A percentile compares a stretch with the other conserved stretches of the same genome.
Evolutionary conservation across 2,329 filamentous ascomycete genomes (phyloP).

Genomic region (Trichoderma asperellum): DNA sequence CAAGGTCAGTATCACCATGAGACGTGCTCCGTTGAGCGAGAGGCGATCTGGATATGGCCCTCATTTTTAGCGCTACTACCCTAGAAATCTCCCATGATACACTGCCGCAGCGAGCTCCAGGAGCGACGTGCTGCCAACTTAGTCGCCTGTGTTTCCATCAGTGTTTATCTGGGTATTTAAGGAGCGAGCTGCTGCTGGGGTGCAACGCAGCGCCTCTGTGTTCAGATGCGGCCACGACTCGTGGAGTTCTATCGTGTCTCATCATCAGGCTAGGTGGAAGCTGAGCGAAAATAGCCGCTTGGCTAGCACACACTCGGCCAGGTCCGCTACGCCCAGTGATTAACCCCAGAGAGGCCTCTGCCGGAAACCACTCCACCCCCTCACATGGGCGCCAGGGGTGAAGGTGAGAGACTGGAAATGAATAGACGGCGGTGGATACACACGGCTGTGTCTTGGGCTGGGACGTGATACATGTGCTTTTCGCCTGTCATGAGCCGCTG

Average conservation of each 20-base stretch:
- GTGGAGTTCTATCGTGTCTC: background rate
- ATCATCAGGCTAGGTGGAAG: background rate
- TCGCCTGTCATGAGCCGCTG: slow-evolving; percentile 12
- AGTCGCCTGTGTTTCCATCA: background rate
- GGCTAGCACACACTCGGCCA: background rate
- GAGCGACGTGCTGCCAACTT: background rate
- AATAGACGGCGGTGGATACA: background rate
- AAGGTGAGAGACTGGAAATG: background rate
- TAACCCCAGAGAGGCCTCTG: slow-evolving; percentile 6
- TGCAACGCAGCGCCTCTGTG: background rate
- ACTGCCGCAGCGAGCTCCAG: too few species aligned
- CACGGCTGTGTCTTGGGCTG: background rate
- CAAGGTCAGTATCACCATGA: background rate
- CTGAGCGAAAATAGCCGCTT: background rate
- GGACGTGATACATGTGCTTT: slow-evolving; percentile 16
- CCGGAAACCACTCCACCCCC: slow-evolving; percentile 17
- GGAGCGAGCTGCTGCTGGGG: background rate
- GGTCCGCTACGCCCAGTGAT: background rate
- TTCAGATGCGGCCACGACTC: background rate
- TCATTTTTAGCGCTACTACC: background rate
- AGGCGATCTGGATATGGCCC: background rate
- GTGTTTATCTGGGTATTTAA: background rate
- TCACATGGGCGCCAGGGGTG: slow-evolving; percentile 6
- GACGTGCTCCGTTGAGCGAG: background rate
- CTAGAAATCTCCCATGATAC: background rate